A percentile compares a stretch with the other conserved stretches of the same genome.
Conservation (phyloP, 345 rosid genomes). For the Abelmoschus esculentus region DNA sequence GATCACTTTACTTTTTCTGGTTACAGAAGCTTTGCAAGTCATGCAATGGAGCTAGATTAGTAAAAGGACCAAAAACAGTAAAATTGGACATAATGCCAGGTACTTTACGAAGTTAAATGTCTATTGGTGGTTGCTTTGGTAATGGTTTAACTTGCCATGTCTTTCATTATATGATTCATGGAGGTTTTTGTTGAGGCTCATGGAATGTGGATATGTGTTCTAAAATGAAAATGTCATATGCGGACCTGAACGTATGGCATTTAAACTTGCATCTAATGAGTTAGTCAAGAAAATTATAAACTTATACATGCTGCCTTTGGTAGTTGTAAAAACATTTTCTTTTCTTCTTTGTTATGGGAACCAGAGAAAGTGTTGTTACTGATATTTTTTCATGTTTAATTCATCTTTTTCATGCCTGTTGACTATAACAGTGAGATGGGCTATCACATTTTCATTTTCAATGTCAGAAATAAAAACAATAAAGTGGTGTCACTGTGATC, state of each 20-base stretch:
- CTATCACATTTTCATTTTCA: no score
- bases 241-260: neutral
- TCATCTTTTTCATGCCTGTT: neutral
- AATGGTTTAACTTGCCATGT: neutral
- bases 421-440: no score
- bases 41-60: slow-evolving; percentile 76
- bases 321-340: no score
- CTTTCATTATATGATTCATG: neutral
- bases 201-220: no score
- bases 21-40: slow-evolving; percentile 79
- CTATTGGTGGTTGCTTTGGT: slow-evolving; percentile 2
- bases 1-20: neutral
- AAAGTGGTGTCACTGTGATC: no score
- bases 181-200: no score
- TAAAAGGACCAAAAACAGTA: slow-evolving; percentile 70
- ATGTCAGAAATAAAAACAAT: no score
- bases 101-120: slow-evolving; percentile 17
- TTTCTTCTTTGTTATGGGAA: no score
- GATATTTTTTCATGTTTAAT: no score
- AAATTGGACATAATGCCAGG: slow-evolving; percentile 32
- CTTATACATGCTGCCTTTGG: neutral
- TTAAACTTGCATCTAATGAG: neutral
- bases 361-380: no score
- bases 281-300: neutral
- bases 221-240: no score